Evolutionary conservation across 768 basidiomycete species (phyloP).

Genomic region (Suillus brevipes): DNA sequence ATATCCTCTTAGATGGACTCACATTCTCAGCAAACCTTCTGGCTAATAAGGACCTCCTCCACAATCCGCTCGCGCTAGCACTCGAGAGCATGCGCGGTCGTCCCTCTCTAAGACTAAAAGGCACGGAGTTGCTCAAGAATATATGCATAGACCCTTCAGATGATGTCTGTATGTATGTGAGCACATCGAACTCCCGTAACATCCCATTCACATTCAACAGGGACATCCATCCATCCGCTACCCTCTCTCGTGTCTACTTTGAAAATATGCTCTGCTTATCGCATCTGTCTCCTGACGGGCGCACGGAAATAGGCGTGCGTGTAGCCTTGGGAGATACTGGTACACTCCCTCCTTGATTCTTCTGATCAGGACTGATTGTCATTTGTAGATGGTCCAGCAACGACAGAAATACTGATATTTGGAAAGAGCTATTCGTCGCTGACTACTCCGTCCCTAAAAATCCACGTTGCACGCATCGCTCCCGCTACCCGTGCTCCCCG

Average conservation of each 20-base stretch:
- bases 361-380: background rate
- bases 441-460: constrained; percentile 25
- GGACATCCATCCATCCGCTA: constrained; percentile 58
- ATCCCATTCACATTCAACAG: constrained; percentile 33
- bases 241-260: background rate
- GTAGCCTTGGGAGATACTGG: constrained; percentile 71
- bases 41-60: constrained; percentile 43
- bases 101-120: constrained; percentile 60
- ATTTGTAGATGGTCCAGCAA: constrained; percentile 61
- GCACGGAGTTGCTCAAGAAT: constrained; percentile 50
- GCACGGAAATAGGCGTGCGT: constrained; percentile 58
- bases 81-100: constrained; percentile 67
- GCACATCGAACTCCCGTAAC: constrained; percentile 34
- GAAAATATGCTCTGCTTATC: background rate
- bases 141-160: constrained; percentile 62
- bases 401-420: constrained; percentile 64
- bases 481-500: constrained; percentile 48
- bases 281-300: constrained; percentile 4
- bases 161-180: constrained; percentile 47
- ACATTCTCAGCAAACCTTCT: constrained; percentile 61
- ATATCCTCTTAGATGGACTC: constrained; percentile 70
- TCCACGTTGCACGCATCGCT: constrained; percentile 60
- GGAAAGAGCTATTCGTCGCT: constrained; percentile 28
- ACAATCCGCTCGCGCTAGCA: background rate
- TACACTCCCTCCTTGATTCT: constrained; percentile 32